Evolutionary conservation across 345 rosid genomes (phyloP).

Genomic region (Eucalyptus viminalis): DNA sequence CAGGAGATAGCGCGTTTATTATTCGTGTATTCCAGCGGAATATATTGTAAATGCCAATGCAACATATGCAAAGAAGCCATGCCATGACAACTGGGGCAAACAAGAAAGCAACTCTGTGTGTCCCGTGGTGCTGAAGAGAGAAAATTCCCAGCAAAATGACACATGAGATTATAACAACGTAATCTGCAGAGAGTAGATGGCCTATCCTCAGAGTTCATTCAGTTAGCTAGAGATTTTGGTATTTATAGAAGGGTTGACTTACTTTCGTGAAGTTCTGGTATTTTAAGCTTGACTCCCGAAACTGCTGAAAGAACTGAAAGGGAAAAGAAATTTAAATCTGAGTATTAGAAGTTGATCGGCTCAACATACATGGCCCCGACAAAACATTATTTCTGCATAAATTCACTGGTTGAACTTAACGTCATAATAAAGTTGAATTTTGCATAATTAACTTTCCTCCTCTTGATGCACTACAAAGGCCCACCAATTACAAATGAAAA

Average conservation of each 20-base stretch:
- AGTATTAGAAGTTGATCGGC: background rate
- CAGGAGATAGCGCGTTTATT: constrained; percentile 64
- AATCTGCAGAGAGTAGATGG: constrained; percentile 29
- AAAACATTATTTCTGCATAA: background rate
- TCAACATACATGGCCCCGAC: background rate
- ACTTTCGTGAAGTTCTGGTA: constrained; percentile 59
- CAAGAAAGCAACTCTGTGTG: constrained; percentile 67
- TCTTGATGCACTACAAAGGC: background rate
- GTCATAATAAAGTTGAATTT: background rate
- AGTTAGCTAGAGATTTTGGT: background rate
- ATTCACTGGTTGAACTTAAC: background rate
- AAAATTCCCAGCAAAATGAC: constrained; percentile 67
- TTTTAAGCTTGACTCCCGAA: constrained; percentile 55
- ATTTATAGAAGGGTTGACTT: constrained; percentile 3
- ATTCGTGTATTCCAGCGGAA: constrained; percentile 65
- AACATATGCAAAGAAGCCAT: constrained; percentile 66
- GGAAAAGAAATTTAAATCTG: background rate
- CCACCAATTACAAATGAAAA: background rate
- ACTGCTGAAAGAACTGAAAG: constrained; percentile 74
- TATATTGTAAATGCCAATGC: constrained; percentile 69
- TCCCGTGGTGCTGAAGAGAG: constrained; percentile 77
- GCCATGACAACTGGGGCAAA: constrained; percentile 69
- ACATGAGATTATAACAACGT: constrained; percentile 54
- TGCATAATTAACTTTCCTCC: background rate
- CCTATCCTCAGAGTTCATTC: background rate